Base-by-base conservation (phyloP, 2,329 filamentous ascomycete species). In the Exophiala sp. region DNA sequence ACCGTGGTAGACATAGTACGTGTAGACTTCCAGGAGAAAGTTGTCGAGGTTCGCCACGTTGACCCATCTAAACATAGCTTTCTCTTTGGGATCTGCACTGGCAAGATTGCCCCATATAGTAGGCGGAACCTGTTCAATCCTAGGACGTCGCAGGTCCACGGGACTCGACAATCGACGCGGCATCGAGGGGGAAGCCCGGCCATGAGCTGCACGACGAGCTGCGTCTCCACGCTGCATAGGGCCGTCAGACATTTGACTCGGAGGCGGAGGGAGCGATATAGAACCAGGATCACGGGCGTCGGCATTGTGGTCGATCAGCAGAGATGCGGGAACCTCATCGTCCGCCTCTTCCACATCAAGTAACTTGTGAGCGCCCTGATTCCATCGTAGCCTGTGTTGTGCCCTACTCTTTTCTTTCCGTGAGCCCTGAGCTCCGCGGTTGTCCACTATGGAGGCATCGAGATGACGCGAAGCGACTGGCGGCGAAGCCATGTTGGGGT, bases 41-140 rank as follows among this genome's bases (percentile, higher is more conserved):
- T 82, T 84, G 67, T 96, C 90, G 46, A 96, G 73, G 63, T 95
- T 93, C 30, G 86, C 81, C 50, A 93, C 87, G 63, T 95, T 95
- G 47, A 87, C 87, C 86, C 90, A 96, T 68, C 87, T 80, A 84
- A 88, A 96, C 73, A 95, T 80, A 2, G 90, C 89, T 66, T 83
- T 85, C 63, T 91, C 85, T 66, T 82, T 82, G 1, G 81, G 79
- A 60, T 80, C 78, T 22, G 75, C 70, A 45, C 71, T 65, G 14
- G 66, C 65, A 35, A 73, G 57, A 21, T 64, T 66, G 14, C 62
- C 62, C 3, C 51, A 53, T 16, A 57, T 27, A 13, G 41, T 37
- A 3, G 43, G 27, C n/a, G 8, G 46, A 43, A 50, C 58, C 50
- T 14, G 64, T 58, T 57, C 62, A 19, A 16, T 13, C 30, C 24